These are phyloP conservation scores for Rubroshorea leprosula DNA, from an alignment of 345 rosid species.

Conservation along the genomic window DNA sequence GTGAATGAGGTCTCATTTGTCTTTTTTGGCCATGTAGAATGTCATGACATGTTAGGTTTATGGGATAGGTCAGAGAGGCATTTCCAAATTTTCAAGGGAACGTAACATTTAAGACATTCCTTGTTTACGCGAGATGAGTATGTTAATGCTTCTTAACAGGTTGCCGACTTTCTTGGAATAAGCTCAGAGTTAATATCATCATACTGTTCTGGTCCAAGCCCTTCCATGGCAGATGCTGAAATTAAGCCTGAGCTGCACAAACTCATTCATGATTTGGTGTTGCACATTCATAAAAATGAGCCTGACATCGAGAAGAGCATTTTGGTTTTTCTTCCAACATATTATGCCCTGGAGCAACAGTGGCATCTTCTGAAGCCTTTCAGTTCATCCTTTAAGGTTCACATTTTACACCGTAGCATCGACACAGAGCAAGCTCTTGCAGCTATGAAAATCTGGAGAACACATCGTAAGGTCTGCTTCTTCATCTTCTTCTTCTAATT, in stretches of 20 bases:
- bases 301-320: conserved; percentile 84
- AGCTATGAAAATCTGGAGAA: conserved; percentile 80
- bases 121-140: conserved; percentile 13
- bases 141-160: conserved; percentile 36
- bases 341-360: conserved; percentile 73
- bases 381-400: conserved; percentile 59
- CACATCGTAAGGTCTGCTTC: conserved; percentile 73
- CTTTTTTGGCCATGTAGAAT: conserved; percentile 9
- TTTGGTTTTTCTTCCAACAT: conserved; percentile 91
- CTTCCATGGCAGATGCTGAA: conserved; percentile 51
- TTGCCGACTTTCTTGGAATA: conserved; percentile 49
- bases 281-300: conserved; percentile 67
- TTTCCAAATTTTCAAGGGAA: conserved; percentile 2
- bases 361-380: conserved; percentile 61
- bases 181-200: conserved; percentile 38
- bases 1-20: conserved; percentile 1
- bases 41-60: conserved; percentile 4
- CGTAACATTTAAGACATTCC: conserved; percentile 6
- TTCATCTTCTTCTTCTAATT: conserved; percentile 16
- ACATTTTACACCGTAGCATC: conserved; percentile 80
- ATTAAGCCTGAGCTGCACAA: conserved; percentile 65
- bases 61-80: conserved; percentile 1
- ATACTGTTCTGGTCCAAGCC: conserved; percentile 60
- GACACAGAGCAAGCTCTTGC: conserved; percentile 77
- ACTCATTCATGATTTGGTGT: conserved; percentile 67